A percentile compares a stretch with the other conserved stretches of the same genome.
These are phyloP conservation scores for Lachnellula subtilissima DNA, from an alignment of 2,329 filamentous ascomycete genomes.

Conservation along the genomic window DNA sequence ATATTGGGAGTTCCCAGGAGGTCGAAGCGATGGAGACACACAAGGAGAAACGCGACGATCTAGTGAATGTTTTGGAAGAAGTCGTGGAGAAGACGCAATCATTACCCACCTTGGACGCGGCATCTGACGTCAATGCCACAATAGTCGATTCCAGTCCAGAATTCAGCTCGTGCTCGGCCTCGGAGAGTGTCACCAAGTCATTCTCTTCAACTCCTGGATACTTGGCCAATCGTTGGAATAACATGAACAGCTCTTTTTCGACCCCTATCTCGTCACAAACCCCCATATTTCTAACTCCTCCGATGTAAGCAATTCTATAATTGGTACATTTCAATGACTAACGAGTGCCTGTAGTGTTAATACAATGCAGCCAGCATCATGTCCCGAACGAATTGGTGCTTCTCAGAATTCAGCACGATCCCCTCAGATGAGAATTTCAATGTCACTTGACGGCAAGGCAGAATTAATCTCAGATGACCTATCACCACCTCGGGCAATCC, in stretches of 20 bases:
- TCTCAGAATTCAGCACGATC: conserved; percentile 16
- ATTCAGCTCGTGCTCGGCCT: conserved; percentile 13
- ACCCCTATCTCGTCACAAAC: conserved; percentile 40
- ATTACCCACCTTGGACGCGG: not conserved
- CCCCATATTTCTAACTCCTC: conserved; percentile 34
- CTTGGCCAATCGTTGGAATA: conserved; percentile 51
- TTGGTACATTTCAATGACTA: not conserved
- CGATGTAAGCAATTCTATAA: conserved; percentile 35
- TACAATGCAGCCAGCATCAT: conserved; percentile 25
- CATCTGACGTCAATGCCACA: not conserved
- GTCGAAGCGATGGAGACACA: not conserved
- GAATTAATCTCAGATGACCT: conserved; percentile 69
- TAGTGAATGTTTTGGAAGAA: conserved; percentile 4
- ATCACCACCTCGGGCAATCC: conserved; percentile 55
- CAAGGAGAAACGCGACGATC: not conserved
- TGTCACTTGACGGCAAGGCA: conserved; percentile 88
- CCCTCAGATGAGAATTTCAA: conserved; percentile 63
- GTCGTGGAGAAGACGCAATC: not conserved
- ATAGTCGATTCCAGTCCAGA: not conserved
- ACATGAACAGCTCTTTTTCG: conserved; percentile 44
- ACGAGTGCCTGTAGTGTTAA: conserved; percentile 17
- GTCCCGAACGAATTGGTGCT: conserved; percentile 25
- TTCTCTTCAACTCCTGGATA: conserved; percentile 32
- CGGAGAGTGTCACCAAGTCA: conserved; percentile 22
- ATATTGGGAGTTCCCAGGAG: conserved; percentile 2